A percentile compares a stretch with the other conserved stretches of the same genome.
These are phyloP conservation scores for Bruguiera sexangula DNA, from an alignment of 345 rosid species.

Conservation along the genomic window DNA sequence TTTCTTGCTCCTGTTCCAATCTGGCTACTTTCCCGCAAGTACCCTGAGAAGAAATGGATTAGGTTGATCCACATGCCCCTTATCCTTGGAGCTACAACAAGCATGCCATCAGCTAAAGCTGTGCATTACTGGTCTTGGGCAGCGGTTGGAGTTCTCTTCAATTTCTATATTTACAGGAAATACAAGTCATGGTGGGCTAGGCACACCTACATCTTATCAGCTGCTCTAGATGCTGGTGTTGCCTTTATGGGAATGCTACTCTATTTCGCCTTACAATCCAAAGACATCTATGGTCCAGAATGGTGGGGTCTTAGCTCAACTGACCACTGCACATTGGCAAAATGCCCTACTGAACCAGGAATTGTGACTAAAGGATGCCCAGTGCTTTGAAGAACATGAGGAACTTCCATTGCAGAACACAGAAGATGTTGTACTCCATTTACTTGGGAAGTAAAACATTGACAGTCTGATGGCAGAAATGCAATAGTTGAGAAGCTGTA, in stretches of 20 bases:
- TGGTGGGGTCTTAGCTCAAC: slow-evolving; percentile 64
- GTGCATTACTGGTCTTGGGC: slow-evolving; percentile 61
- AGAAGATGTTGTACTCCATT: not conserved
- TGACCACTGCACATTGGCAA: slow-evolving; percentile 64
- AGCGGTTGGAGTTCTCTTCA: slow-evolving; percentile 64
- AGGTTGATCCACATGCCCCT: slow-evolving; percentile 56
- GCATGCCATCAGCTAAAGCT: slow-evolving; percentile 63
- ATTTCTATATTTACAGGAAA: slow-evolving; percentile 52
- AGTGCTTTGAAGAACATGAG: slow-evolving; percentile 29
- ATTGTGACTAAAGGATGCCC: slow-evolving; percentile 52
- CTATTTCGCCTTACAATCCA: slow-evolving; percentile 53
- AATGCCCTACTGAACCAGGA: slow-evolving; percentile 67
- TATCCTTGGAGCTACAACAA: slow-evolving; percentile 39
- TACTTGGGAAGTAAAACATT: too few species aligned
- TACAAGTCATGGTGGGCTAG: slow-evolving; percentile 73
- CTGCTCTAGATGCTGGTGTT: slow-evolving; percentile 77
- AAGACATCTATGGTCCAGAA: slow-evolving; percentile 45
- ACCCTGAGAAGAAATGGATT: slow-evolving; percentile 67
- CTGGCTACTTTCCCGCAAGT: slow-evolving; percentile 54
- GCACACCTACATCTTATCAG: slow-evolving; percentile 66
- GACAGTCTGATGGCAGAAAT: not conserved
- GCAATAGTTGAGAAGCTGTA: not conserved
- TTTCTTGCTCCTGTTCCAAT: slow-evolving; percentile 64
- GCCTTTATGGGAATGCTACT: slow-evolving; percentile 64
- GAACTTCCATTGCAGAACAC: not conserved